These are phyloP conservation scores for Gardenia jasminoides DNA, from an alignment of 257 asterid genomes.

Conservation along the genomic window DNA sequence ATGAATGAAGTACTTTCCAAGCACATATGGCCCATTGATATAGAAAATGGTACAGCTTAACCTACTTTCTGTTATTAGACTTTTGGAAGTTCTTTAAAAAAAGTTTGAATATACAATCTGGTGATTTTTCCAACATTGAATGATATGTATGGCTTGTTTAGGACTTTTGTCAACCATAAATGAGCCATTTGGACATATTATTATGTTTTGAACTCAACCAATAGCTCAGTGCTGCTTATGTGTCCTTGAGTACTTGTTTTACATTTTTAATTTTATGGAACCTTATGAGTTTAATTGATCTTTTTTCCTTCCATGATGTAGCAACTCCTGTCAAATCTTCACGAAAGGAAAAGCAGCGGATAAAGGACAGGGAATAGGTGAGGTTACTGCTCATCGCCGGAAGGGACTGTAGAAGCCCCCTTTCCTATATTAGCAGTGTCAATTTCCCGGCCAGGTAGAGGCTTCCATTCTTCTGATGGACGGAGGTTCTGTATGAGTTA, in stretches of 20 bases:
- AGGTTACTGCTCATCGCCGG: too few relatives aligned
- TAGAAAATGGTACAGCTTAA: conserved; percentile 24
- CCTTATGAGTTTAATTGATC: not conserved
- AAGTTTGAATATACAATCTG: not conserved
- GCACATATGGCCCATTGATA: conserved; percentile 50
- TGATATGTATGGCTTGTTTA: too few relatives aligned
- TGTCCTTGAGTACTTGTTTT: not conserved
- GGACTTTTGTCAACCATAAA: too few relatives aligned
- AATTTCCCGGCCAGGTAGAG: too few relatives aligned
- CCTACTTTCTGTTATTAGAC: not conserved
- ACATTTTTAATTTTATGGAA: not conserved
- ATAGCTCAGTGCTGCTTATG: not conserved
- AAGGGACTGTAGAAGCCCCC: too few relatives aligned
- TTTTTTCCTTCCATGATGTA: conserved; percentile 16
- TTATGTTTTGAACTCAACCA: not conserved
- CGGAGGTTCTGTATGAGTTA: too few relatives aligned
- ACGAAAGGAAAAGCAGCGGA: conserved; percentile 23
- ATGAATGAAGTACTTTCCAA: conserved; percentile 42
- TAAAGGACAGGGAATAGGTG: conserved; percentile 21
- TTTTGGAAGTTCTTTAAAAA: not conserved
- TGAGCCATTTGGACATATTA: not conserved
- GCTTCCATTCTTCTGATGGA: too few relatives aligned
- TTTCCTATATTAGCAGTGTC: too few relatives aligned
- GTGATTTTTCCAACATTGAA: not conserved
- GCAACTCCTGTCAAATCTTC: conserved; percentile 29